Conservation (phyloP, 345 rosid genomes). For the Salix dunnii region DNA sequence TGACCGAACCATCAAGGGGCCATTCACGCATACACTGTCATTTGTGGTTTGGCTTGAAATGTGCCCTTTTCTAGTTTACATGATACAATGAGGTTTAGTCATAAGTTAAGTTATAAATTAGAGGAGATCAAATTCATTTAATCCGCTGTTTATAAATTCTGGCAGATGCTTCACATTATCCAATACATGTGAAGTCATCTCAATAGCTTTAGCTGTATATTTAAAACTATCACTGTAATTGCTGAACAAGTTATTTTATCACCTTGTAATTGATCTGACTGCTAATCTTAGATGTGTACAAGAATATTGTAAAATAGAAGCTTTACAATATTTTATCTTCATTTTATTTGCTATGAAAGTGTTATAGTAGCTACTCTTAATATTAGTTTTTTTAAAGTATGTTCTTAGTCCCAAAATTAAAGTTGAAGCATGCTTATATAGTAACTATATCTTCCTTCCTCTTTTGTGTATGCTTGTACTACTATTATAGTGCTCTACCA, state of each 20-base stretch:
- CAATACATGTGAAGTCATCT: neutral
- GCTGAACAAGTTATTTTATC: neutral
- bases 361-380: neutral
- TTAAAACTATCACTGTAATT: neutral
- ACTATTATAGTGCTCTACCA: conserved; percentile 90
- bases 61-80: neutral
- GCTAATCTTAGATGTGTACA: neutral
- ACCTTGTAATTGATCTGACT: neutral
- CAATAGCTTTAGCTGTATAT: neutral
- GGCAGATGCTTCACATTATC: neutral
- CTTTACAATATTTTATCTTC: conserved; percentile 13
- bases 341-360: conserved; percentile 13
- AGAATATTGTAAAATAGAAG: neutral
- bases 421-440: conserved; percentile 41
- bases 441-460: conserved; percentile 45
- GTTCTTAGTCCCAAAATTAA: conserved; percentile 20
- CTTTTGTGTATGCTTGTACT: conserved; percentile 46
- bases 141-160: neutral
- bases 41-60: neutral
- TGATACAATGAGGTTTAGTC: neutral
- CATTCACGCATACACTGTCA: neutral
- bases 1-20: neutral
- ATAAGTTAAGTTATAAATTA: neutral
- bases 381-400: conserved; percentile 18
- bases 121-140: neutral